Evolutionary conservation across 257 asterid genomes (phyloP).

Genomic region (Ilex asprella): DNA sequence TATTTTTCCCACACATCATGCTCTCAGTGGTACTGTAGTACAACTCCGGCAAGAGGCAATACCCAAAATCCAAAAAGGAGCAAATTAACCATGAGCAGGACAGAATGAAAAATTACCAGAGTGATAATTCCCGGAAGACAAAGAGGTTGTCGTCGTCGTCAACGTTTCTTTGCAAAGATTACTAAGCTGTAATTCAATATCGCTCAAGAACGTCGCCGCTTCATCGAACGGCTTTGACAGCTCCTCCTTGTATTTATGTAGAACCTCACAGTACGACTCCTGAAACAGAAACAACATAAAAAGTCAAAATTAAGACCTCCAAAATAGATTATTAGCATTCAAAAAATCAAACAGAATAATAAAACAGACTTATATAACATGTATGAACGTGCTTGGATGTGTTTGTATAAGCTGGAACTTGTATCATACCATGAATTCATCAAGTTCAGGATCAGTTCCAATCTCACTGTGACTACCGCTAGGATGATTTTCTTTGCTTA

Average conservation of each 20-base stretch:
- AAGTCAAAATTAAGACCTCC: neutral
- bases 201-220: constrained; percentile 62
- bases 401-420: too few relatives aligned
- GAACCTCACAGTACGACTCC: constrained; percentile 67
- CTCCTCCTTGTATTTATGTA: constrained; percentile 58
- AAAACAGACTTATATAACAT: too few relatives aligned
- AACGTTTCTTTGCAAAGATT: constrained; percentile 64
- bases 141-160: constrained; percentile 23
- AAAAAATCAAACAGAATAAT: too few relatives aligned
- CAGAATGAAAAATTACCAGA: constrained; percentile 16
- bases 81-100: too few relatives aligned
- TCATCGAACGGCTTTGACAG: constrained; percentile 71
- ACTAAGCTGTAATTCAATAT: constrained; percentile 56
- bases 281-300: constrained; percentile 9
- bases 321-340: too few relatives aligned
- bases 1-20: too few relatives aligned
- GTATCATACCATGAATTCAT: constrained; percentile 64
- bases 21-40: too few relatives aligned
- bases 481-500: constrained; percentile 35
- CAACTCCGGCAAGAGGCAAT: too few relatives aligned
- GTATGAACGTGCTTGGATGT: too few relatives aligned
- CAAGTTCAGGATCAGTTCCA: constrained; percentile 74
- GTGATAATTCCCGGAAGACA: constrained; percentile 17
- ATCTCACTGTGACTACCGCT: constrained; percentile 22
- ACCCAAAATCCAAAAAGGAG: too few relatives aligned